Evolutionary conservation across 257 asterid genomes (phyloP), one percentile per base, ranked within the genome.

Genomic region (Voacanga thouarsii): DNA sequence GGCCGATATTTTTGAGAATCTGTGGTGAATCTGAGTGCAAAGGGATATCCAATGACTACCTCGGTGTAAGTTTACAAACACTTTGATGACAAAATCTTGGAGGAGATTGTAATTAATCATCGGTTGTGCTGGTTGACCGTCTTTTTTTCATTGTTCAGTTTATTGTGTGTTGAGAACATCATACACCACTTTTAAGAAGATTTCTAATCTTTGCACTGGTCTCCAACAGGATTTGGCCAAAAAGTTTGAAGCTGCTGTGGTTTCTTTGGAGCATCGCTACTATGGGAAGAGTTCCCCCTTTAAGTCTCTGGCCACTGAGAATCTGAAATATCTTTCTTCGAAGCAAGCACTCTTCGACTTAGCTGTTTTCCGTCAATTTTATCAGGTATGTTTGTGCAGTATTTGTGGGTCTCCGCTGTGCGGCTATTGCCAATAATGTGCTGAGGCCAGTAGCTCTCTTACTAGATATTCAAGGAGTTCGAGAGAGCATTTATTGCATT

Each of bases 321-420:
- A 96, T 87, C 91, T 96, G 83, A 87, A 80, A 80, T 96, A 83
- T 83, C 93, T 96, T 85, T 93, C 99, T 50, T 96, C 99, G 16
- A 96, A 93, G 81, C 99, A 96, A 79, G 98, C 99, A 79, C 94
- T 96, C 43, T 96, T 85, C 84, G 99, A 96, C 86, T 87, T 96
- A 83, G 98, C 99, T 77, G 87, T 80, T 84, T 96, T 96, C 89
- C 88, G 98, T 78, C 87, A 92, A 77, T 89, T 87, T 83, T 96
- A 96, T 82, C 98, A 93, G 99, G 99, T 90, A 88, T 80, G 86
- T 71, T 6, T 19, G 71, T 79, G 50, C 76, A 19, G 71, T 21
- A 19, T 57, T 72, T 66, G 45, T 26, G 51, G 28, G 53, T 53
- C 14, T 49, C 43, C 28, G 8, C 53, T 41, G 10, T 41, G 12